A percentile compares a stretch with the other conserved stretches of the same genome.
phyloP scores from a whole-genome alignment of 2,329 filamentous ascomycete species.

The Trematosphaeria pertusa region DNA sequence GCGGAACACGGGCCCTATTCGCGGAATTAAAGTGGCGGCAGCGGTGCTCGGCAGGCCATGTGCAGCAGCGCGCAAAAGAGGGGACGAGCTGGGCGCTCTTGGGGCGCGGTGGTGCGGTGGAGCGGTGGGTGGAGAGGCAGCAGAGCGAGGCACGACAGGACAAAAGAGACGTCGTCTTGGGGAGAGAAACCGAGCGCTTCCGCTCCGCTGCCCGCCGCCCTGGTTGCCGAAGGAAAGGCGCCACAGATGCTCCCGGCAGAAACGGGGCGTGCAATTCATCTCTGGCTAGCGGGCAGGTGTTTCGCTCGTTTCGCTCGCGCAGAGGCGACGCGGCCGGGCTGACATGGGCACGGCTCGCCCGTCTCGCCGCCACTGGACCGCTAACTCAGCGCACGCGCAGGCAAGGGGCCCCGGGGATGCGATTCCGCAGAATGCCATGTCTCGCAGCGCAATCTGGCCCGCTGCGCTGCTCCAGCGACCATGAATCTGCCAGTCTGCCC shows the following conservation, averaged over 20 bases:
- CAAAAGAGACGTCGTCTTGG: constrained; percentile 8
- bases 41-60: constrained; percentile 2
- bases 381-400: not conserved
- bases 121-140: constrained; percentile 4
- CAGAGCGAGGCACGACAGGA: constrained; percentile 2
- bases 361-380: too few species aligned
- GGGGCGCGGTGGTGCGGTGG: constrained; percentile 13
- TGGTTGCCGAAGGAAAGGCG: constrained; percentile 8
- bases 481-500: too few species aligned
- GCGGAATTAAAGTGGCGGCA: constrained; percentile 5
- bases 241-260: too few species aligned
- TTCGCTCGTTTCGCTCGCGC: too few species aligned
- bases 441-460: constrained; percentile 1
- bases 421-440: constrained; percentile 12
- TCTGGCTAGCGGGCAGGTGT: too few species aligned
- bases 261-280: not conserved
- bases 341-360: too few species aligned
- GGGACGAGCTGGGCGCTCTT: constrained; percentile 31
- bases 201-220: constrained; percentile 7
- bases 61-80: constrained; percentile 22
- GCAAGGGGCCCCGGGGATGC: constrained; percentile 5
- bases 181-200: constrained; percentile 2
- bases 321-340: too few species aligned
- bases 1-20: constrained; percentile 13
- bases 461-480: too few species aligned